Conservation (phyloP, 331 rosid species). For the Rosa hybrid region DNA sequence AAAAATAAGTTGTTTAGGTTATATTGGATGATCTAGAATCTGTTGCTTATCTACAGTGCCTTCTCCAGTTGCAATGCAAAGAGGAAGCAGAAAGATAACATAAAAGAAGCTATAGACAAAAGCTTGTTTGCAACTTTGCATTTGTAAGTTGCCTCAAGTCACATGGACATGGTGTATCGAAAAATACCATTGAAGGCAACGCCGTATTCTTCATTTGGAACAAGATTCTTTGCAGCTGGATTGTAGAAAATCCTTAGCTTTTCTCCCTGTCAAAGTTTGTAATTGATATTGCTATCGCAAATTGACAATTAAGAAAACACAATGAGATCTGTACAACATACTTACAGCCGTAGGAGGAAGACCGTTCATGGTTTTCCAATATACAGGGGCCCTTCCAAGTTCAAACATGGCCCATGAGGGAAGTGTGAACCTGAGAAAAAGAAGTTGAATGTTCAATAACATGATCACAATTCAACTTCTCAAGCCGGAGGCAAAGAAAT, state of each 20-base stretch:
- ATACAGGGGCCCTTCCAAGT: slow-evolving; percentile 78
- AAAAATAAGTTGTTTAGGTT: background rate
- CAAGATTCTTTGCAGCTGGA: slow-evolving; percentile 66
- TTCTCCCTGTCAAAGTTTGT: slow-evolving; percentile 68
- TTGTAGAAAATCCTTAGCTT: slow-evolving; percentile 83
- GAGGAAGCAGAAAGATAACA: background rate
- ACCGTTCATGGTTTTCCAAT: slow-evolving; percentile 94
- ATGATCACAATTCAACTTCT: slow-evolving; percentile 2
- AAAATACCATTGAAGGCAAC: slow-evolving; percentile 78
- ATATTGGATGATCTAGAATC: background rate
- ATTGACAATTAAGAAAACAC: slow-evolving; percentile 2
- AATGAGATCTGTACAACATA: background rate
- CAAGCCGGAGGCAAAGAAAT: background rate
- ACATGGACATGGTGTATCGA: background rate
- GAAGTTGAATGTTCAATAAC: background rate
- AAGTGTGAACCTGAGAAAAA: slow-evolving; percentile 56
- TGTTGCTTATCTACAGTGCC: background rate
- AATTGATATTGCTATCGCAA: slow-evolving; percentile 1
- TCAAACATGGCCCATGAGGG: slow-evolving; percentile 94
- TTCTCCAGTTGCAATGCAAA: background rate
- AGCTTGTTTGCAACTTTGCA: background rate
- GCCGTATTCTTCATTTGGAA: slow-evolving; percentile 82
- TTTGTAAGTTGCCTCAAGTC: background rate
- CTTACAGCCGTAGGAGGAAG: slow-evolving; percentile 81
- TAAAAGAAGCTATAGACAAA: background rate